phyloP scores from a whole-genome alignment of 768 basidiomycete genomes.

The Pleurotus platypus region DNA sequence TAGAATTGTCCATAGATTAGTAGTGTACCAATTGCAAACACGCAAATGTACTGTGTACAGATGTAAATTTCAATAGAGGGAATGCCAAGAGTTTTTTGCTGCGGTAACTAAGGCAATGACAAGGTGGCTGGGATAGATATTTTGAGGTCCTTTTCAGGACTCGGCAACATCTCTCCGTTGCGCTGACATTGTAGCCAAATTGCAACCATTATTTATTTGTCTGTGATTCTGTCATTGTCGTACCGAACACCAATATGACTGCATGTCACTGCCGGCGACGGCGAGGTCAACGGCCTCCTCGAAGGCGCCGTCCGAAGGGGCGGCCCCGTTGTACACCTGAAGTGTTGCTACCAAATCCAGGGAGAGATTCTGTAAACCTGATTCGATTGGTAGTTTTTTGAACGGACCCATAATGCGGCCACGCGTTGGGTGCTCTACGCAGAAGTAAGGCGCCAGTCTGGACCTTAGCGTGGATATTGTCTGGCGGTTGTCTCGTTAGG shows the following conservation, averaged over 20 bases:
- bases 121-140: too few relatives aligned
- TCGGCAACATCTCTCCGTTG: too few relatives aligned
- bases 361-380: slow-evolving; percentile 49
- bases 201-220: too few relatives aligned
- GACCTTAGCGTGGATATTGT: slow-evolving; percentile 46
- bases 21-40: background rate
- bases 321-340: slow-evolving; percentile 10
- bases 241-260: slow-evolving; percentile 32
- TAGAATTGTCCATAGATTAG: background rate
- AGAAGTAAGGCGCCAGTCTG: slow-evolving; percentile 78
- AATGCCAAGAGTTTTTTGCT: background rate
- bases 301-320: background rate
- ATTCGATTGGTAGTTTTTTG: slow-evolving; percentile 49
- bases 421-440: slow-evolving; percentile 67
- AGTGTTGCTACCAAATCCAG: slow-evolving; percentile 55
- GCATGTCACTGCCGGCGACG: slow-evolving; percentile 32
- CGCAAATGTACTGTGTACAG: background rate
- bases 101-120: background rate
- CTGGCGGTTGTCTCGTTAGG: slow-evolving; percentile 26
- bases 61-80: background rate
- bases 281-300: slow-evolving; percentile 31
- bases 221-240: background rate
- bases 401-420: slow-evolving; percentile 80
- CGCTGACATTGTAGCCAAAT: too few relatives aligned
- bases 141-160: too few relatives aligned